Evolutionary conservation across 192 early-diverging fungal species (phyloP), one percentile per base, ranked within the genome.

Genomic region (Ramicandelaber brevisporus): DNA sequence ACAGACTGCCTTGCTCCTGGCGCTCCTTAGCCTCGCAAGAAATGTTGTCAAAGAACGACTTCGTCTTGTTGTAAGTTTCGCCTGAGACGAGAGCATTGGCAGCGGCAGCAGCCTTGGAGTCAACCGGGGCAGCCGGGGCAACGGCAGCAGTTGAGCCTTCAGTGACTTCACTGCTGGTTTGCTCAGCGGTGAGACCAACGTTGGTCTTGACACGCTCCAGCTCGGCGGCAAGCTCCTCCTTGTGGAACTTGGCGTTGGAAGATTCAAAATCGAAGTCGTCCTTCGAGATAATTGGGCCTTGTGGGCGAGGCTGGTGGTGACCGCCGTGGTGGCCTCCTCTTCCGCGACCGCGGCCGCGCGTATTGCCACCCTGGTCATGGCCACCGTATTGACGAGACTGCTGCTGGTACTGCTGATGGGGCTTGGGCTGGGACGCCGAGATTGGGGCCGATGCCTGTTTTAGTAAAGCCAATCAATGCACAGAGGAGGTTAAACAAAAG

Each of bases 11-110:
- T 20, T 50, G 41, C 22, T 40, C 43, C 17, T 29, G 34, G 6
- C 75, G 63, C 41, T 89, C 83, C 52, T 85, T 88, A 17, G 73
- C 64, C 46, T 98, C 90, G 46, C 84, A 89, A 21, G 90, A 87
- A 46, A 97, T 89, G 48, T 93, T 77, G 48, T 93, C 90, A 64
- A 97, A 97, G 59, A 97, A 97, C 17, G 72, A 76, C 33, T 57
- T 57, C 12, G 60, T 65, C 33, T 74, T 78, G 36, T 70, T 53
- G 46, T 96, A 92, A 36, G 70, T 78, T 5, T 31, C 41, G 9
- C 68, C 42, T 4, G 49, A 50, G 1, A 58, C 52, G 11, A 63
- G 52, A 0, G 6, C 30, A 5, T 3, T 10, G 14, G 10, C 23
- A 3, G 30, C 11, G 5, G 35, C 28, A 18, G 34, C 26, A 1